These are phyloP conservation scores for Inga oerstediana DNA, from an alignment of 306 rosid species.

Conservation along the genomic window DNA sequence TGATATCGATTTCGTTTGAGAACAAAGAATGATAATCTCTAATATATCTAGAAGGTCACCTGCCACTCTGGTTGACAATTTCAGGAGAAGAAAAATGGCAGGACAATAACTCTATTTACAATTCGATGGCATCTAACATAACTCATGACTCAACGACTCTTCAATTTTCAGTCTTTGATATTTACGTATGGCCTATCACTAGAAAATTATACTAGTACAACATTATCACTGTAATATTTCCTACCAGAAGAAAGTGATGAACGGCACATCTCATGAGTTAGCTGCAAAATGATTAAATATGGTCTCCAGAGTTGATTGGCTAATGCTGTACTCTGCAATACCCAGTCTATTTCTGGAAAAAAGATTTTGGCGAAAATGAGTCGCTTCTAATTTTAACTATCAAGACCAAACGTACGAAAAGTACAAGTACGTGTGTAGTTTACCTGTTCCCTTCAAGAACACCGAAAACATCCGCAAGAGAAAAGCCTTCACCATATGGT, in stretches of 20 bases:
- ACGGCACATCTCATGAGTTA: conserved; percentile 46
- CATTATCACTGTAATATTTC: conserved; percentile 20
- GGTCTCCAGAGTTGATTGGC: conserved; percentile 91
- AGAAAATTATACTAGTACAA: conserved; percentile 17
- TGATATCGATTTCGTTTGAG: neutral
- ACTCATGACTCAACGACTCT: neutral
- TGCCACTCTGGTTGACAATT: neutral
- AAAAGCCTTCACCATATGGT: conserved; percentile 64
- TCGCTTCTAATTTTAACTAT: neutral
- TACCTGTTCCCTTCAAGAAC: conserved; percentile 81
- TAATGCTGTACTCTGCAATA: conserved; percentile 89
- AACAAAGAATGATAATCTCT: neutral
- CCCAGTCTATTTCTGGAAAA: conserved; percentile 63
- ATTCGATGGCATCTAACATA: conserved; percentile 4
- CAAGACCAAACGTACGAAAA: conserved; percentile 16
- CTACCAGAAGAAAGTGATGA: neutral
- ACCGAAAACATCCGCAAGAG: conserved; percentile 94
- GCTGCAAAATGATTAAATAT: conserved; percentile 95
- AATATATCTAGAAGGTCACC: neutral
- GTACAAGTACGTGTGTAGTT: conserved; percentile 12
- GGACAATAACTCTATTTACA: conserved; percentile 39
- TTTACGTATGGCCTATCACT: conserved; percentile 28
- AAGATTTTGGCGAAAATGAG: conserved; percentile 32
- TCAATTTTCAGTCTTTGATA: neutral
- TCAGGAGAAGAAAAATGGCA: neutral